Base-by-base conservation (phyloP, 2,329 filamentous ascomycete species). In the Colletotrichum agaves region DNA sequence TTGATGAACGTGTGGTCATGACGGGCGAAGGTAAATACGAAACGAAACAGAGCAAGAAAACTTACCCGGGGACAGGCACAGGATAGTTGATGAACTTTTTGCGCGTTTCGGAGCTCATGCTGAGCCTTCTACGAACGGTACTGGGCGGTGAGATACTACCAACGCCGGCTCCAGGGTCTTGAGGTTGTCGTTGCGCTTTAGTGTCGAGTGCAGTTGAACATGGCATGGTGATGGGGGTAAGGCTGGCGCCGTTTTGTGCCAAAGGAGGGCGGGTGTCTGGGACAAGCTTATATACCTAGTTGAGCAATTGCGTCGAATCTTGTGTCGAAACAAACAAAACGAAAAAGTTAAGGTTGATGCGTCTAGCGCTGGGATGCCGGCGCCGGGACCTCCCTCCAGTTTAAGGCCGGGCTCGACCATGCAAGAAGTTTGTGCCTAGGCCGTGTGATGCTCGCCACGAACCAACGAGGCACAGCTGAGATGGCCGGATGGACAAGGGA, bases 61-160 rank as follows among this genome's bases (percentile, higher is more conserved):
- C 77, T 63, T 66, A 80, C 78, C 78, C 78, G 67, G 74, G 68
- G 46, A 77, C 44, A 2, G 78, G 75, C 46, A 78, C 76, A 8
- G 79, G 79, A 55, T 80, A 80, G 72, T 79, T 80, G 67, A 80
- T 56, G 59, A 77, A 78, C 49, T 70, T 69, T 35, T 67, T 69
- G 13, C 62, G 63, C 5, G 56, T 61, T 41, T 69, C 63, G 17
- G 66, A 67, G 47, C 56, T 67, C 66, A 69, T 69, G 39, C 27
- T 65, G 65, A 53, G 35, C 41, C 65, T 47, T 17, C 61, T 41
- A 15, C 43, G 55, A 53, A 65, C 55, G 41, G 37, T 43, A 6
- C 23, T 21, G 4, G 19, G 23, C 17, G 47, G 53, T 31, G 49
- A 13, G 4, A 15, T 35, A 21, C n/a, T 17, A 19, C 19, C 61